Percentiles rank a stretch among this genome's conserved stretches.
Conservation (phyloP, 2,329 filamentous ascomycete species). For the Talaromyces funiculosus region DNA sequence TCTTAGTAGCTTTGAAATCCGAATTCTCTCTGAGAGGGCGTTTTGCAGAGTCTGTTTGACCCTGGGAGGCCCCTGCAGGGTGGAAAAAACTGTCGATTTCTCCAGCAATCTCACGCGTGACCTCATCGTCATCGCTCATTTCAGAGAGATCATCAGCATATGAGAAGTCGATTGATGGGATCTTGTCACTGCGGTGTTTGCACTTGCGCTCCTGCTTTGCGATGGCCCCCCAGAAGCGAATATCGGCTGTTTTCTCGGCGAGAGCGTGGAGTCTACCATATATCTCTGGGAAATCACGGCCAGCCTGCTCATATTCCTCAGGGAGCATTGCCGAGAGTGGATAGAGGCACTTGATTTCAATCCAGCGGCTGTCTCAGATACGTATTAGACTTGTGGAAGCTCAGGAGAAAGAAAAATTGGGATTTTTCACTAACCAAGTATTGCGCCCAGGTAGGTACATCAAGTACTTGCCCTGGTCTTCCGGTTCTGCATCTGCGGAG, state of each 20-base stretch:
- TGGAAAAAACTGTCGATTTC: background rate
- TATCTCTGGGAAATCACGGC: background rate
- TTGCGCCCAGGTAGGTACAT: conserved; percentile 14
- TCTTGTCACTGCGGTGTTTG: background rate
- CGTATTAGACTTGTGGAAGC: background rate
- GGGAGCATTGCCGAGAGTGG: background rate
- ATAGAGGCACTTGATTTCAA: conserved; percentile 13
- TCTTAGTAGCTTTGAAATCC: background rate
- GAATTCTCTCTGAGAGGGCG: background rate
- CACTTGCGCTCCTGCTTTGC: background rate
- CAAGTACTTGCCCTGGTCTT: background rate
- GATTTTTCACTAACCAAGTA: background rate
- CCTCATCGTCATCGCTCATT: background rate
- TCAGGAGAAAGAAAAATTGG: background rate
- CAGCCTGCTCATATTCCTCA: background rate
- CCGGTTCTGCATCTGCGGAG: background rate
- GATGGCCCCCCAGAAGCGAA: conserved; percentile 9
- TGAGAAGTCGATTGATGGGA: conserved; percentile 2
- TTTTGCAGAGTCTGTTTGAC: background rate
- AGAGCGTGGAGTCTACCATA: background rate
- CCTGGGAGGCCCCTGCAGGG: background rate
- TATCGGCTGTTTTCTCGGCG: background rate
- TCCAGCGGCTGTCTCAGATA: conserved; percentile 8
- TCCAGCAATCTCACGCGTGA: background rate
- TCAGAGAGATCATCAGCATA: background rate